Evolutionary conservation across 441 rosid genomes (phyloP), one percentile per base, ranked within the genome.

Genomic region (Brassica hybrid): DNA sequence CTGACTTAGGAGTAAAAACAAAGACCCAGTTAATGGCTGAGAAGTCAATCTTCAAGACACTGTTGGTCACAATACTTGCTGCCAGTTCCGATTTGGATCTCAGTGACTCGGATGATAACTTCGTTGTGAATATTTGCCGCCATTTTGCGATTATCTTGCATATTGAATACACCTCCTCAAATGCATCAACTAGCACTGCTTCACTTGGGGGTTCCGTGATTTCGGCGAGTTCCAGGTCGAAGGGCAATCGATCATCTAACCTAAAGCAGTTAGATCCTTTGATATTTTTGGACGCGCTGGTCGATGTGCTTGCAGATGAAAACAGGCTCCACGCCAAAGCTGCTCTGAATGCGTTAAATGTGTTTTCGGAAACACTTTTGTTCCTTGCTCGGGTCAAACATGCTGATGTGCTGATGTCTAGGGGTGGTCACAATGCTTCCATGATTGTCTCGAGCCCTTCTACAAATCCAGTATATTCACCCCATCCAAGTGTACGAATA

Each of bases 361-460:
- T 88, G 67, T 96, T 96, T 86, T 90, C 97, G 76, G 98, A 96
- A 85, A 91, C 92, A 59, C 91, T 96, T 48, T 68, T 96, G 72
- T 86, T 96, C 64, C 97, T 96, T 78, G 98, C 99, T 81, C 92
- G 95, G 38, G 76, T 89, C 60, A 94, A 92, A 83, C 96, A 94
- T 87, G 86, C 92, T 78, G 97, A 92, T 81, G 84, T 82, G 10
- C 78, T 87, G 83, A 88, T 87, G 87, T 85, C 98, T 52, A 88
- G 94, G 85, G 93, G 89, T 72, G 98, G 96, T 78, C 94, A 92
- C 8, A 87, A 83, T 69, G 91, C 98, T 23, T 95, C 98, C 14
- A 94, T 96, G 97, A 94, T 88, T 79, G 98, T 92, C 79, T 96
- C 99, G 69, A 96, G 99, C 80, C 99, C 99, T 78, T 96, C 99